Evolutionary conservation across 2,329 filamentous ascomycete genomes (phyloP), one percentile per base, ranked within the genome.

Genomic region (Clonostachys chloroleuca): DNA sequence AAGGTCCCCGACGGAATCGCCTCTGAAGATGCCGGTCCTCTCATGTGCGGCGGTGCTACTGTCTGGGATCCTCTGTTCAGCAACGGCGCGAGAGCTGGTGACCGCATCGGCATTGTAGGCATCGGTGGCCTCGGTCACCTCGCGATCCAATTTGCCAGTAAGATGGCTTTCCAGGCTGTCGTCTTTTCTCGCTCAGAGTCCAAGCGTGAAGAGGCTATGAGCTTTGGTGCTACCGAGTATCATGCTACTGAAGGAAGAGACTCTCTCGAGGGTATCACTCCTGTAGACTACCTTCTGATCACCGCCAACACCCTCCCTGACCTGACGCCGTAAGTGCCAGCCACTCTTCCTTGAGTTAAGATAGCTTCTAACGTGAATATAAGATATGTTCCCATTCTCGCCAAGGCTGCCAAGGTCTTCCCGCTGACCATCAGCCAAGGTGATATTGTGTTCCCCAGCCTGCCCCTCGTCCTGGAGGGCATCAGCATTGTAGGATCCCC

Each of bases 51-150:
- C 17, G 84, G 85, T 10, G 73, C 87, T 35, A 88, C 83, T 0
- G 70, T 82, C 9, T 88, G 74, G 57, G 87, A 88, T 68, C 86
- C 83, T 18, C 62, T 90, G 50, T 90, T 89, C 68, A 69, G 85
- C 88, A 64, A 84, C 2, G 78, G 76, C 34, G 79, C 74, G 3
- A 69, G 75, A 36, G 78, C 84, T 1, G 87, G 87, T 7, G 80
- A 90, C 65, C 84, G 76, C 40, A 78, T 91, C 30, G 86, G 84
- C 47, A 83, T 91, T 53, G 83, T 87, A 46, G 87, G 87, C 60
- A 87, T 40, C 13, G 49, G 49, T 10, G 49, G 49, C 12, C 45
- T 50, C 14, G 49, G 49, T 16, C 49, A 50, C 24, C 46, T 50
- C 17, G 49, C 35, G n/a, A 47, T 47, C 36, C 45, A 47, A 24